Percentiles rank a stretch among this genome's conserved stretches.
These are phyloP conservation scores for Claviceps sp. DNA, from an alignment of 2,329 filamentous ascomycete genomes.

Conservation along the genomic window DNA sequence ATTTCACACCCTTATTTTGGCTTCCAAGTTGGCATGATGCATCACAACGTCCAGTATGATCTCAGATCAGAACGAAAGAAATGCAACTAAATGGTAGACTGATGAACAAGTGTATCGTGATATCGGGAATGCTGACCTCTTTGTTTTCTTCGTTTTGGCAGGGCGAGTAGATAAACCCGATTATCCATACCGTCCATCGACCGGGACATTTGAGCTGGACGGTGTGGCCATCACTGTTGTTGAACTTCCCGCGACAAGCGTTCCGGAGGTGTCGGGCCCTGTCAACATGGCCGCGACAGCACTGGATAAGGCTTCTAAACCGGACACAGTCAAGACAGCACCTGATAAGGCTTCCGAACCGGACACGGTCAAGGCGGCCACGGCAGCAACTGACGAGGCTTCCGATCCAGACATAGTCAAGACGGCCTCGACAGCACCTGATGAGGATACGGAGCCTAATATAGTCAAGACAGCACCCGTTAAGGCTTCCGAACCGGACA, in stretches of 20 bases:
- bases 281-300: neutral
- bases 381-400: neutral
- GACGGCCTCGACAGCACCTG: no score
- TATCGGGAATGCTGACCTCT: neutral
- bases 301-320: neutral
- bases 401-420: no score
- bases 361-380: neutral
- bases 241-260: conserved; percentile 19
- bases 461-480: no score
- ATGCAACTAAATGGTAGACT: neutral
- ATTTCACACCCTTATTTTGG: neutral
- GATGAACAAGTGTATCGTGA: no score
- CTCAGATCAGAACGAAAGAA: neutral
- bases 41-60: no score
- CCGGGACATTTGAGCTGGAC: conserved; percentile 25
- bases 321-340: no score
- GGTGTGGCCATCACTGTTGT: conserved; percentile 17
- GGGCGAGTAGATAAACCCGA: conserved; percentile 20
- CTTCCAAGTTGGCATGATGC: no score
- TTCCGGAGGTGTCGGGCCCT: conserved; percentile 2
- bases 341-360: no score
- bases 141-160: conserved; percentile 7
- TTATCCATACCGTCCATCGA: conserved; percentile 14
- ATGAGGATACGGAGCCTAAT: no score
- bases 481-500: no score